A percentile compares a stretch with the other conserved stretches of the same genome.
Conservation (phyloP, 1,139 yeast genomes). For the Suhomyces anneliseae region DNA sequence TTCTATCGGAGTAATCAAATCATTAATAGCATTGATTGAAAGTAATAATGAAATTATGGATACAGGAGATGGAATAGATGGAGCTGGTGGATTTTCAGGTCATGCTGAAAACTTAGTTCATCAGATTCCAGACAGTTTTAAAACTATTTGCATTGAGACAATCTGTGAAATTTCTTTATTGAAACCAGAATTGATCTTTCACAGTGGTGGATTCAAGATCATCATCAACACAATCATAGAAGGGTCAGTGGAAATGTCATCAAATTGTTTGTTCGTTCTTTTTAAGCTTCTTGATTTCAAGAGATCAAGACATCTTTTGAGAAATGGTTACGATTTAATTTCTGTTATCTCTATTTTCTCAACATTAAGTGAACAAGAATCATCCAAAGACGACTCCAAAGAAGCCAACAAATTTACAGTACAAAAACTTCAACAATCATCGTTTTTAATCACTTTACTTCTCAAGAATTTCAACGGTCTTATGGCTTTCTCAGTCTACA, state of each 20-base stretch:
- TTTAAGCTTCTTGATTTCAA: conserved; percentile 62
- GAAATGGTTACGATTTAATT: conserved; percentile 65
- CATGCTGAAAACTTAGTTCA: conserved; percentile 2
- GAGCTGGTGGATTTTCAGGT: neutral
- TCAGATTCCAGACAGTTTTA: conserved; percentile 28
- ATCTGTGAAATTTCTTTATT: conserved; percentile 66
- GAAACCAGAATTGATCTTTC: conserved; percentile 60
- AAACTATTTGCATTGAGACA: conserved; percentile 62
- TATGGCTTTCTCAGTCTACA: conserved; percentile 59
- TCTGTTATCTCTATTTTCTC: conserved; percentile 61
- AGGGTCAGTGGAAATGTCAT: conserved; percentile 59
- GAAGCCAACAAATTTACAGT: conserved; percentile 5
- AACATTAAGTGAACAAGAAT: conserved; percentile 28
- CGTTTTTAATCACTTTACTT: conserved; percentile 59
- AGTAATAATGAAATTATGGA: conserved; percentile 13
- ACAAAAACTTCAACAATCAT: conserved; percentile 58
- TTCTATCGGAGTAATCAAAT: conserved; percentile 66
- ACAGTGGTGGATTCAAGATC: conserved; percentile 64
- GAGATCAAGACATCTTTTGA: conserved; percentile 52
- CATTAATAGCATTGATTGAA: conserved; percentile 64
- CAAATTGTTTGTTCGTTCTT: conserved; percentile 56
- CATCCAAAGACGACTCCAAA: conserved; percentile 3
- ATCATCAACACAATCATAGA: conserved; percentile 61
- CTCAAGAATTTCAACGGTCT: conserved; percentile 80
- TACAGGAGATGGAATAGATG: conserved; percentile 3